phyloP scores from a whole-genome alignment of 176 grass and related monocot species.

The Triticum urartu region DNA sequence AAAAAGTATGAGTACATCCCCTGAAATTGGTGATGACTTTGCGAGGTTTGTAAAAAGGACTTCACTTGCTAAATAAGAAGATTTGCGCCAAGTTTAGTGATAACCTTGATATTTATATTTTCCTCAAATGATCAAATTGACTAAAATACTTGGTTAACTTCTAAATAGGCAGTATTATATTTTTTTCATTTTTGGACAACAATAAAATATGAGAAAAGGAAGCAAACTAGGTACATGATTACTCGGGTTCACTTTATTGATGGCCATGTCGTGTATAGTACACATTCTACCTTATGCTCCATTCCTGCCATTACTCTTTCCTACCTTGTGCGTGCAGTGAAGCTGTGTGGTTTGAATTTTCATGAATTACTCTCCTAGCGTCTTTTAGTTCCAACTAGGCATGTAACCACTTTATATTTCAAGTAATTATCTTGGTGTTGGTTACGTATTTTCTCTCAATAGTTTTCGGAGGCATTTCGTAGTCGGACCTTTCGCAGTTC shows the following conservation, averaged over 20 bases:
- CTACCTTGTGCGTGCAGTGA: not conserved
- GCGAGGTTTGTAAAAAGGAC: slow-evolving; percentile 71
- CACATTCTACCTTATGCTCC: slow-evolving; percentile 15
- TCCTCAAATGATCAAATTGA: not conserved
- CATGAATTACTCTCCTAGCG: not conserved
- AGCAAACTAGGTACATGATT: not conserved
- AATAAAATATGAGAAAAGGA: not conserved
- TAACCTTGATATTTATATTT: slow-evolving; percentile 8
- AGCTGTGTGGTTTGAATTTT: not conserved
- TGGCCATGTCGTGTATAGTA: not conserved
- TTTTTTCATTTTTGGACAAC: not conserved
- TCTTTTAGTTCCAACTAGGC: not conserved
- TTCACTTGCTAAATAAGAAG: not conserved
- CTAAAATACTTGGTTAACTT: slow-evolving; percentile 10
- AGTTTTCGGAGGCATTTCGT: no score
- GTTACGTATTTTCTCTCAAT: not conserved
- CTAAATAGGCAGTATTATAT: not conserved
- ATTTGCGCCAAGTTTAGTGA: not conserved
- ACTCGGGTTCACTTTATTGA: not conserved
- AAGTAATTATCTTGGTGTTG: not conserved
- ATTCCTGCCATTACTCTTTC: not conserved
- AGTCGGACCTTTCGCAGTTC: no score
- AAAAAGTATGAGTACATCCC: slow-evolving; percentile 80
- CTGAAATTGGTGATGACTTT: slow-evolving; percentile 98
- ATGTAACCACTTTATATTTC: not conserved